These are phyloP conservation scores for Rosa multiflora DNA, from an alignment of 306 rosid genomes.

Conservation along the genomic window DNA sequence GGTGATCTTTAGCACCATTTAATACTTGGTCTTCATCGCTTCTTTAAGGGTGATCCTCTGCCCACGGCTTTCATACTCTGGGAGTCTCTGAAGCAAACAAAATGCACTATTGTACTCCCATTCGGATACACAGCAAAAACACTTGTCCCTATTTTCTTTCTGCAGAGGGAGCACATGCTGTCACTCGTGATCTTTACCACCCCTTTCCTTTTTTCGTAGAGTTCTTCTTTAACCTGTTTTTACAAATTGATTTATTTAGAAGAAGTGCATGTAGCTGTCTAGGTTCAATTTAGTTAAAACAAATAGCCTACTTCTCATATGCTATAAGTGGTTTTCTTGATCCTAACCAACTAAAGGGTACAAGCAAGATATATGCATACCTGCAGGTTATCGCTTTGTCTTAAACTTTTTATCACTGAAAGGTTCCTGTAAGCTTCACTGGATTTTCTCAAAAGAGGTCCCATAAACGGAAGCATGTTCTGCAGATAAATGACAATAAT, in stretches of 20 bases:
- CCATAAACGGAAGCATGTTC: constrained; percentile 91
- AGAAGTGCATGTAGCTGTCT: neutral
- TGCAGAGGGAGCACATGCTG: constrained; percentile 92
- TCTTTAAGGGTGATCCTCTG: constrained; percentile 59
- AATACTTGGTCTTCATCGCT: neutral
- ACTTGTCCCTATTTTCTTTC: constrained; percentile 91
- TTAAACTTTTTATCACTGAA: constrained; percentile 86
- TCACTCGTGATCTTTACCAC: constrained; percentile 78
- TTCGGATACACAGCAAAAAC: constrained; percentile 93
- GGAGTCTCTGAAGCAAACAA: constrained; percentile 90
- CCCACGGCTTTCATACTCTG: constrained; percentile 86
- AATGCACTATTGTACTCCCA: constrained; percentile 89
- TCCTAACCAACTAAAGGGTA: constrained; percentile 8
- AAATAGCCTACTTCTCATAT: neutral
- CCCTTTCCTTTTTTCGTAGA: constrained; percentile 71
- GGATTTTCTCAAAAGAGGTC: constrained; percentile 91
- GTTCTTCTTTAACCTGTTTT: constrained; percentile 83
- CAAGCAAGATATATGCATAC: constrained; percentile 42
- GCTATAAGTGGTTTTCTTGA: neutral
- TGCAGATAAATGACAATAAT: constrained; percentile 41
- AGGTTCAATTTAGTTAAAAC: neutral
- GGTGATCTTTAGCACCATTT: constrained; percentile 52
- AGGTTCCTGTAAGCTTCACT: constrained; percentile 84
- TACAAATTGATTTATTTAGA: constrained; percentile 4
- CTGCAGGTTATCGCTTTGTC: constrained; percentile 94